These are phyloP conservation scores for Dothideomycetidae sp. DNA, from an alignment of 2,329 filamentous ascomycete genomes.

Conservation along the genomic window DNA sequence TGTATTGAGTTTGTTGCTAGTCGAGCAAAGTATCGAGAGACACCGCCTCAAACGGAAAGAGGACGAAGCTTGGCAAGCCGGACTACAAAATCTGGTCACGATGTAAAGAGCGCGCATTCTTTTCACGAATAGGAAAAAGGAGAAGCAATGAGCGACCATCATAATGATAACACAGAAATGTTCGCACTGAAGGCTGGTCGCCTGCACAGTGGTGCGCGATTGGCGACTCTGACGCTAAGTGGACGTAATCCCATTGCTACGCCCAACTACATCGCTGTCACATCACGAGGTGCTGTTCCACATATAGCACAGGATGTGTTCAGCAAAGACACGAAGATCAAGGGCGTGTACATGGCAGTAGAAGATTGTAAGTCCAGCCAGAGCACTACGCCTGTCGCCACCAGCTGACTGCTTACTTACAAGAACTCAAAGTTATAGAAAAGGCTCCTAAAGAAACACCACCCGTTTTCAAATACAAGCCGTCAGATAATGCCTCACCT, in stretches of 20 bases:
- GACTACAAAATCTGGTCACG: too few species aligned
- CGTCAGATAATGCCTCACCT: constrained; percentile 34
- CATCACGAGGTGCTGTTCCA: constrained; percentile 71
- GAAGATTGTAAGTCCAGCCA: constrained; percentile 66
- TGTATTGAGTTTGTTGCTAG: too few species aligned
- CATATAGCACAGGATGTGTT: constrained; percentile 82
- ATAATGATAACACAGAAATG: too few species aligned
- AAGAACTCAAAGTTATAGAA: constrained; percentile 44
- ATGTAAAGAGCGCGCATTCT: too few species aligned
- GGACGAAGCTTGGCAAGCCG: too few species aligned
- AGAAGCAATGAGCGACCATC: too few species aligned
- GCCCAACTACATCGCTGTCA: constrained; percentile 65
- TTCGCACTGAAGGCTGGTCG: background rate
- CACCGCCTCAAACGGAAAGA: too few species aligned
- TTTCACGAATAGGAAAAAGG: too few species aligned
- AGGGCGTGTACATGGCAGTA: constrained; percentile 63
- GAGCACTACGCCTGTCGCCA: background rate
- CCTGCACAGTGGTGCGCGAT: constrained; percentile 42
- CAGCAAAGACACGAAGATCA: constrained; percentile 47
- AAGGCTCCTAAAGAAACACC: constrained; percentile 36
- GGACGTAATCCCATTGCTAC: constrained; percentile 58
- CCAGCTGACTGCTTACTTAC: constrained; percentile 23
- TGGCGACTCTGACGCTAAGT: constrained; percentile 52
- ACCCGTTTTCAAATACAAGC: constrained; percentile 38
- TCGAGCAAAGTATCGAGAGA: too few species aligned